Evolutionary conservation across 2,329 filamentous ascomycete species (phyloP).

Genomic region (Colletotrichum lupini): DNA sequence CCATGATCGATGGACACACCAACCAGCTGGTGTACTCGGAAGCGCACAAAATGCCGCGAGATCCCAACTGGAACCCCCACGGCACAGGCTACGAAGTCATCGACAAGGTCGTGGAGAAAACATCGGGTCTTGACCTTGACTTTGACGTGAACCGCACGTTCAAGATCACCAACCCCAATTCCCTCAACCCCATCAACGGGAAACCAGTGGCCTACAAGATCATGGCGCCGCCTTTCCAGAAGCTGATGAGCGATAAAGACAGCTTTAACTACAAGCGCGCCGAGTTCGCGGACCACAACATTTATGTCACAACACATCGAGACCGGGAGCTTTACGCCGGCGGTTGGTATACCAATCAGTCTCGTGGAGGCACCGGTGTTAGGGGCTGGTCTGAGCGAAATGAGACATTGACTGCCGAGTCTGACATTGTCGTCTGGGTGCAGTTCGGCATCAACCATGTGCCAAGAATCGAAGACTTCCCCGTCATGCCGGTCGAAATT

Average conservation of each 20-base stretch:
- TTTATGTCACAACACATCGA: slow-evolving; percentile 32
- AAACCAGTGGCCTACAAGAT: slow-evolving; percentile 36
- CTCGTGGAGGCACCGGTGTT: slow-evolving; percentile 24
- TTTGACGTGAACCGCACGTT: slow-evolving; percentile 27
- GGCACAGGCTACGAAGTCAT: slow-evolving; percentile 29
- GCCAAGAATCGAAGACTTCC: slow-evolving; percentile 67
- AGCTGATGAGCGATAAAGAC: slow-evolving; percentile 30
- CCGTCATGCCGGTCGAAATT: slow-evolving; percentile 69
- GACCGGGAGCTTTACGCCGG: slow-evolving; percentile 32
- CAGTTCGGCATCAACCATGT: slow-evolving; percentile 69
- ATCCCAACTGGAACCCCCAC: slow-evolving; percentile 30
- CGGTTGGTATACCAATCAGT: slow-evolving; percentile 33
- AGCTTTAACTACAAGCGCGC: slow-evolving; percentile 33
- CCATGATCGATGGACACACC: slow-evolving; percentile 67
- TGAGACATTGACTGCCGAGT: slow-evolving; percentile 19
- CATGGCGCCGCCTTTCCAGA: slow-evolving; percentile 27
- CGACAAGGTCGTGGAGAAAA: slow-evolving; percentile 27
- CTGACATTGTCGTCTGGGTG: slow-evolving; percentile 58
- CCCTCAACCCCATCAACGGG: slow-evolving; percentile 32
- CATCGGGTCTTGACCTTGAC: slow-evolving; percentile 14
- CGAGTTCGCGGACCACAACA: slow-evolving; percentile 31
- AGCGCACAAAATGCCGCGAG: slow-evolving; percentile 25
- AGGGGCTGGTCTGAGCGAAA: slow-evolving; percentile 26
- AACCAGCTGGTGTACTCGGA: slow-evolving; percentile 66
- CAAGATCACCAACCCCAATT: slow-evolving; percentile 34